Percentiles rank a stretch among this genome's conserved stretches.
Conservation (phyloP, 2,329 filamentous ascomycete species). For the Paecilomyces formosus region DNA sequence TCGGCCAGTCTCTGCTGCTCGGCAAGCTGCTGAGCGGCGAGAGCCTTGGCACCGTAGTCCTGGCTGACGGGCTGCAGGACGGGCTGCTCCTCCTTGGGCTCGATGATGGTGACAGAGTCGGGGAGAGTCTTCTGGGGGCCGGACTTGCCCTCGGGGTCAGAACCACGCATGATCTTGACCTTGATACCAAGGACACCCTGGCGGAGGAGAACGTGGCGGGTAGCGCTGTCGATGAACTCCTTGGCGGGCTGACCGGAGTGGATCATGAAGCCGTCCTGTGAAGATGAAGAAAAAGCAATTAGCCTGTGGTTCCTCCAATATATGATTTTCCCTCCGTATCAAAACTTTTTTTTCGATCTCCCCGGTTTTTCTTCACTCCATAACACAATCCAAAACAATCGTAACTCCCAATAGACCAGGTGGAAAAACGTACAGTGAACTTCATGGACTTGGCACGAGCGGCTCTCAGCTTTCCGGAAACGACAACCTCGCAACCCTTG, state of each 20-base stretch:
- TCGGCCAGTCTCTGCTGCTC: conserved; percentile 52
- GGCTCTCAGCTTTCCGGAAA: conserved; percentile 97
- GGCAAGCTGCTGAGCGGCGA: conserved; percentile 51
- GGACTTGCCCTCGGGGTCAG: conserved; percentile 98
- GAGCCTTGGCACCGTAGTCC: conserved; percentile 95
- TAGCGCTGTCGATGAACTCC: conserved; percentile 98
- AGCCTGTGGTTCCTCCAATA: background rate
- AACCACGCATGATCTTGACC: conserved; percentile 99
- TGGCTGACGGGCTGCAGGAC: conserved; percentile 93
- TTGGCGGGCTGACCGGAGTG: conserved; percentile 99
- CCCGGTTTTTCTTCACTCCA: background rate
- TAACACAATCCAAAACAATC: background rate
- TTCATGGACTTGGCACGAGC: conserved; percentile 99
- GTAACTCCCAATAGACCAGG: background rate
- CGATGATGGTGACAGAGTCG: conserved; percentile 98
- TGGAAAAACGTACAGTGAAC: conserved; percentile 69
- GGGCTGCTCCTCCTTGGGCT: conserved; percentile 98
- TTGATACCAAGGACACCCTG: conserved; percentile 99
- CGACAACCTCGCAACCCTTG: conserved; percentile 99
- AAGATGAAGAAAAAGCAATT: conserved; percentile 3
- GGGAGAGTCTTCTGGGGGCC: conserved; percentile 95
- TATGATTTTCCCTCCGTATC: background rate
- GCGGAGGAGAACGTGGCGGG: conserved; percentile 98
- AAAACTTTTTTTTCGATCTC: background rate
- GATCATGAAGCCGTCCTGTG: conserved; percentile 97